Evolutionary conservation across 176 grass and related monocot genomes (phyloP), one percentile per base, ranked within the genome.

Genomic region (Lolium rigidum): DNA sequence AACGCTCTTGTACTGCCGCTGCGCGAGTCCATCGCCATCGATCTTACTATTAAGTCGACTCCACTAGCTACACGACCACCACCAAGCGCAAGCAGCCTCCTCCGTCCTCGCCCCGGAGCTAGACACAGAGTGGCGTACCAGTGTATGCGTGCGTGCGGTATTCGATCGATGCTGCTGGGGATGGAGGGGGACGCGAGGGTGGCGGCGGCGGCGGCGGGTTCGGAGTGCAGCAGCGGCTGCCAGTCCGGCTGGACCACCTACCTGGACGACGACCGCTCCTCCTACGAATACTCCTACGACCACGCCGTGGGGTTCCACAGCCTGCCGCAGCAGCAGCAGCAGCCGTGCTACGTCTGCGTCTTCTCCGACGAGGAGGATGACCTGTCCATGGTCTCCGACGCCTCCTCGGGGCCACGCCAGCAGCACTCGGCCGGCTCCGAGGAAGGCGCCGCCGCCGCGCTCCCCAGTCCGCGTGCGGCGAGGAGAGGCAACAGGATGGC

Each of bases 201-300:
- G 71, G 71, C 46, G n/a, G 70, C n/a, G 6, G 31, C 86, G 58
- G 91, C 88, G 58, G 81, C 82, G 80, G 91, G 90, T 77, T 99
- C 94, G 24, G 94, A 94, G 66, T 99, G 92, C 89, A 99, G 94
- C 94, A 93, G 97, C 79, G 97, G 97, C 21, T 97, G 97, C 85
- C 97, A 96, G 88, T 99, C 97, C 67, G 97, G 97, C 56, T 99
- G 97, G 97, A 99, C 97, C 39, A 92, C 91, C 80, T 99, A 99
- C 86, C 88, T 99, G 26, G 92, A 96, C 84, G 92, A 94, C 86
- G 90, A 91, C 37, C 85, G 55, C 25, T 93, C 84, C 8, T 95
- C 84, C 83, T 91, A 50, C 11, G 10, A 9, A 9, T 48, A 78
- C 86, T 88, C 74, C 85, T 62, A 63, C 24, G 58, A 78, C 62